Evolutionary conservation across 2,329 filamentous ascomycete species (phyloP).

Genomic region (Juglanconis juglandina): DNA sequence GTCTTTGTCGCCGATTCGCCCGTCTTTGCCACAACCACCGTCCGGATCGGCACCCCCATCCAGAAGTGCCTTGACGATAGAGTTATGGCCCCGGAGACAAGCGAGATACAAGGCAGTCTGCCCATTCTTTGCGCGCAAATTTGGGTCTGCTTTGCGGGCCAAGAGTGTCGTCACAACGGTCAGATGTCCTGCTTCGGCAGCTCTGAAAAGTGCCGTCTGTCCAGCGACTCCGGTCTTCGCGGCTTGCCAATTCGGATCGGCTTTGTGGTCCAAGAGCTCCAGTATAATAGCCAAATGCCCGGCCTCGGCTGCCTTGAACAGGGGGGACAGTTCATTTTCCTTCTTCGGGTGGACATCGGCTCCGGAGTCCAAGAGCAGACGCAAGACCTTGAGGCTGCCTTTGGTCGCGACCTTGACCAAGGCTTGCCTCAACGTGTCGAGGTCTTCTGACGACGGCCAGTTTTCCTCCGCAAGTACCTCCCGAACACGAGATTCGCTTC

Average conservation of each 20-base stretch:
- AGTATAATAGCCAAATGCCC: slow-evolving; percentile 32
- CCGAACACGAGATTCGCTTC: slow-evolving; percentile 34
- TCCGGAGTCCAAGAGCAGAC: slow-evolving; percentile 35
- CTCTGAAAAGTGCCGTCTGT: slow-evolving; percentile 34
- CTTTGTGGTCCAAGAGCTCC: slow-evolving; percentile 31
- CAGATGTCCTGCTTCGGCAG: slow-evolving; percentile 35
- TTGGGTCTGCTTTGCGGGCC: slow-evolving; percentile 29
- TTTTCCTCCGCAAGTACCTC: slow-evolving; percentile 33
- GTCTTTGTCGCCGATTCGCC: slow-evolving; percentile 45
- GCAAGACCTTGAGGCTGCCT: slow-evolving; percentile 32
- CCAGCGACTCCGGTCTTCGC: slow-evolving; percentile 25
- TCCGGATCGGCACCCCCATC: slow-evolving; percentile 31
- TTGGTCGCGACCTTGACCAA: slow-evolving; percentile 36
- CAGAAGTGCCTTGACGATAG: slow-evolving; percentile 30
- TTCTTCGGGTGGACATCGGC: slow-evolving; percentile 33
- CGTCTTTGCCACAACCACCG: slow-evolving; percentile 33
- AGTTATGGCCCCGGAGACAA: slow-evolving; percentile 31
- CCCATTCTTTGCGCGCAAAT: slow-evolving; percentile 25
- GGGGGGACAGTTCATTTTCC: slow-evolving; percentile 33
- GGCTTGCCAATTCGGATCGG: slow-evolving; percentile 30
- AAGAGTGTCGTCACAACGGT: slow-evolving; percentile 33
- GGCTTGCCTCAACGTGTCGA: slow-evolving; percentile 34
- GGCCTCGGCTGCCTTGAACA: slow-evolving; percentile 36
- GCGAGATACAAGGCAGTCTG: slow-evolving; percentile 37
- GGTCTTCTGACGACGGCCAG: slow-evolving; percentile 32